Evolutionary conservation across 2,329 filamentous ascomycete genomes (phyloP).

Genomic region (Monascus ruber): DNA sequence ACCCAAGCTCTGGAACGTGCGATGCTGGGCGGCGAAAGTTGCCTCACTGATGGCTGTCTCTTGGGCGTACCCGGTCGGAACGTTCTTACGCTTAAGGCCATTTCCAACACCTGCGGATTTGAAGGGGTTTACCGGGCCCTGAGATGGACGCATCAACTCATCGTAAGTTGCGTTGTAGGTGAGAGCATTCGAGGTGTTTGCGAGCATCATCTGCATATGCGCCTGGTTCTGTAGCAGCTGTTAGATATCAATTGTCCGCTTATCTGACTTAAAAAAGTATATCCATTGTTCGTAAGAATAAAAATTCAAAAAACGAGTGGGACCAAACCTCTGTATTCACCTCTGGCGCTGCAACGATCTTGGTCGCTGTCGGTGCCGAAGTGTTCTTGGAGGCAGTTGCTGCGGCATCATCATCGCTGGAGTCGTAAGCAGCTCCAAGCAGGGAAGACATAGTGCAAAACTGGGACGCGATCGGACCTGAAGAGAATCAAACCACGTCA

Average conservation of each 20-base stretch:
- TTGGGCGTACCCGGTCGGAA: conserved; percentile 74
- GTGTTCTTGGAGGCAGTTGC: conserved; percentile 11
- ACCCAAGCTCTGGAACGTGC: conserved; percentile 59
- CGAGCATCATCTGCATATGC: conserved; percentile 40
- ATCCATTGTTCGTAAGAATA: not conserved
- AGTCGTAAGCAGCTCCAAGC: conserved; percentile 34
- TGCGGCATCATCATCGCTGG: conserved; percentile 37
- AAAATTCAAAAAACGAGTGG: conserved; percentile 5
- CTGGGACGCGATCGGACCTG: not conserved
- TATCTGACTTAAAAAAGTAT: not conserved
- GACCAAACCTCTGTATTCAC: conserved; percentile 47
- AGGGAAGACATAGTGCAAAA: conserved; percentile 30
- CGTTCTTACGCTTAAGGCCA: conserved; percentile 62
- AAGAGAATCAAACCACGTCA: conserved; percentile 2
- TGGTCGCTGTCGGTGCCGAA: conserved; percentile 20
- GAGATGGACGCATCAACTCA: conserved; percentile 52
- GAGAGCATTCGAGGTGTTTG: conserved; percentile 40
- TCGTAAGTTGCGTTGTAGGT: conserved; percentile 54
- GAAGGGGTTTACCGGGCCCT: conserved; percentile 67
- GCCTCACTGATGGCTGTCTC: conserved; percentile 85
- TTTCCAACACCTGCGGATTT: conserved; percentile 45
- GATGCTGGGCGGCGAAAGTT: conserved; percentile 78
- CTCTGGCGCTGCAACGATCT: conserved; percentile 40
- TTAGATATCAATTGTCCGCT: conserved; percentile 22
- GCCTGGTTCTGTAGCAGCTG: conserved; percentile 35